phyloP scores from a whole-genome alignment of 495 filamentous ascomycete genomes.

The Neurospora sp. region DNA sequence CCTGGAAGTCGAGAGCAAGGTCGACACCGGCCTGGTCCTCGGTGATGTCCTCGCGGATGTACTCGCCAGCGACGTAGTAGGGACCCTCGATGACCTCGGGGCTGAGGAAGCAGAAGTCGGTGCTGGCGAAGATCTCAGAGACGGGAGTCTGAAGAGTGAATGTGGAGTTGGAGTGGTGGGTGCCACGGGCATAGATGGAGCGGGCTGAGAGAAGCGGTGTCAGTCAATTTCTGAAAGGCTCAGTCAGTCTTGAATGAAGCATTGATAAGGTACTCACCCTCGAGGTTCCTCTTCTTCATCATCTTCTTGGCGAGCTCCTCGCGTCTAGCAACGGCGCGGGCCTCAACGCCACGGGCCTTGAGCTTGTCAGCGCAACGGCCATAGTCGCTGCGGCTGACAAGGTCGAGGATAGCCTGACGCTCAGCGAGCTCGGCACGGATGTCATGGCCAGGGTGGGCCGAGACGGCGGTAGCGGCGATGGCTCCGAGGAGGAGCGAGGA shows the following conservation, averaged over 20 bases:
- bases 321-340: constrained; percentile 36
- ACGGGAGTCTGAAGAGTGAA: constrained; percentile 9
- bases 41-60: constrained; percentile 45
- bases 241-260: neutral
- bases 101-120: constrained; percentile 43
- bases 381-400: constrained; percentile 28
- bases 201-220: constrained; percentile 1
- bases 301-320: constrained; percentile 14
- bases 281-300: constrained; percentile 12
- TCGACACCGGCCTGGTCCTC: constrained; percentile 46
- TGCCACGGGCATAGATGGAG: neutral
- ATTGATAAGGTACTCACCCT: constrained; percentile 8
- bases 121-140: constrained; percentile 35
- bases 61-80: constrained; percentile 39
- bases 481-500: constrained; percentile 3
- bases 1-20: constrained; percentile 49
- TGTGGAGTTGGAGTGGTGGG: neutral
- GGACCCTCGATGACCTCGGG: constrained; percentile 46
- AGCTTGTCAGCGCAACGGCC: constrained; percentile 39
- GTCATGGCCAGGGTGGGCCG: constrained; percentile 42
- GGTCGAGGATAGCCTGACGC: constrained; percentile 32
- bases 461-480: constrained; percentile 9
- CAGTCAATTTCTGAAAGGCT: constrained; percentile 1
- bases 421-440: constrained; percentile 34
- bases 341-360: constrained; percentile 38